Conservation (phyloP, 2,329 filamentous ascomycete species). For the Colletotrichum somersetense region DNA sequence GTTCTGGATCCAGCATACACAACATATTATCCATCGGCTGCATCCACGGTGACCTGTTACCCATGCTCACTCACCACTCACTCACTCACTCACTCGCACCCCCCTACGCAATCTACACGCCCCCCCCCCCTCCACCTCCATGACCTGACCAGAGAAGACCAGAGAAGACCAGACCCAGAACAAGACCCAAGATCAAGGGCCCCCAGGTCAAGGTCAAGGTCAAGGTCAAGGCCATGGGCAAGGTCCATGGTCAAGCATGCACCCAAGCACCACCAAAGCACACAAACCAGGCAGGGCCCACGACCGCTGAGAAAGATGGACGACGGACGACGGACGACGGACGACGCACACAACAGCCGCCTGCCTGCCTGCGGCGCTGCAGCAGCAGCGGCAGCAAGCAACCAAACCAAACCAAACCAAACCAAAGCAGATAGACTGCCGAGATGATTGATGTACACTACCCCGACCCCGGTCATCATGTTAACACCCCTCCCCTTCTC, state of each 20-base stretch:
- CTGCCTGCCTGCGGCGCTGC: neutral
- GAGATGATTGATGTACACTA: slow-evolving; percentile 13
- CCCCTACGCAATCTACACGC: neutral
- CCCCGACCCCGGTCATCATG: slow-evolving; percentile 8
- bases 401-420: neutral
- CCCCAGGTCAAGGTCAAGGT: slow-evolving; percentile 8
- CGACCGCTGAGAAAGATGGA: neutral
- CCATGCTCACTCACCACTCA: neutral
- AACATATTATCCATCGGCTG: no score
- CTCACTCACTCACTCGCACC: neutral
- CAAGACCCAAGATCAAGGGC: neutral
- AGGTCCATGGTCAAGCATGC: slow-evolving; percentile 16
- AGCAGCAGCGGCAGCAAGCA: neutral
- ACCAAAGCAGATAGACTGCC: neutral
- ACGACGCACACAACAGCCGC: neutral
- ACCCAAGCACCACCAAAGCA: slow-evolving; percentile 17
- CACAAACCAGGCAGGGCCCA: neutral
- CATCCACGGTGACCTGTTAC: neutral
- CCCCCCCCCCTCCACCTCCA: neutral
- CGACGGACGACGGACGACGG: neutral
- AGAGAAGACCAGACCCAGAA: neutral
- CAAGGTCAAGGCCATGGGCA: slow-evolving; percentile 20
- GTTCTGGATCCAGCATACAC: neutral
- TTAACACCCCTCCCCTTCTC: neutral
- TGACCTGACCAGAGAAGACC: neutral